Base-by-base conservation (phyloP, 768 basidiomycete genomes). In the Suillus subalutaceus region DNA sequence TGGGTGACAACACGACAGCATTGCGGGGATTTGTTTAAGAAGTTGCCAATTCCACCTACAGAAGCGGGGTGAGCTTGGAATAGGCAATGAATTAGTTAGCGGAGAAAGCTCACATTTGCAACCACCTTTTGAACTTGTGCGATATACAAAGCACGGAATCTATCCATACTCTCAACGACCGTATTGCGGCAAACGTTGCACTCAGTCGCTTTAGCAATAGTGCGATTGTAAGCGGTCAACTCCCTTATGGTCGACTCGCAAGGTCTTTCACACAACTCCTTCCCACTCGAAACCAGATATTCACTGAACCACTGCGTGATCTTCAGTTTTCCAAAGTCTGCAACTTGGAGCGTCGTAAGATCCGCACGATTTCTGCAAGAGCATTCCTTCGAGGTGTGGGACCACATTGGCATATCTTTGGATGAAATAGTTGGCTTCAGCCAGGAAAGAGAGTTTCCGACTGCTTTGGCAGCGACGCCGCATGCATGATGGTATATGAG, bases 401-500 rank as follows among this genome's bases (percentile, higher is more conserved):
- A 37, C 37, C 8, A 9, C 37, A 37, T 37, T 37, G 37, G 37
- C 37, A 37, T 37, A 37, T 37, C 9, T 37, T 9, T 10, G 8
- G 37, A 37, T 37, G 9, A 37, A 37, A 37, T 37, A 37, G 8
- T 37, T 37, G 37, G 37, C 37, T 37, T 8, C 9, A 37, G 16
- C 58, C 58, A 59, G 23, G 23, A 40, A 23, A 58, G 58, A 41
- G 23, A 26, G 8, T 59, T 23, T 37, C 65, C 50, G 4, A 65
- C 26, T 35, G 20, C 16, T 66, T 55, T 37, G 3, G 67, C 67
- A 15, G 15, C 44, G 1, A 46, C 74, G 8, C 79, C 81, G 66
- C 83, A 83, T 40, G 72, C 64, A 44, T 74, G 72, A 68, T 82
- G 81, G 67, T 83, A 84, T 41, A 79, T 74, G 56, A 81, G 78